A percentile compares a stretch with the other conserved stretches of the same genome.
These are phyloP conservation scores for Tetradesmus obliquus DNA, from an alignment of 139 green algal species.

Conservation along the genomic window DNA sequence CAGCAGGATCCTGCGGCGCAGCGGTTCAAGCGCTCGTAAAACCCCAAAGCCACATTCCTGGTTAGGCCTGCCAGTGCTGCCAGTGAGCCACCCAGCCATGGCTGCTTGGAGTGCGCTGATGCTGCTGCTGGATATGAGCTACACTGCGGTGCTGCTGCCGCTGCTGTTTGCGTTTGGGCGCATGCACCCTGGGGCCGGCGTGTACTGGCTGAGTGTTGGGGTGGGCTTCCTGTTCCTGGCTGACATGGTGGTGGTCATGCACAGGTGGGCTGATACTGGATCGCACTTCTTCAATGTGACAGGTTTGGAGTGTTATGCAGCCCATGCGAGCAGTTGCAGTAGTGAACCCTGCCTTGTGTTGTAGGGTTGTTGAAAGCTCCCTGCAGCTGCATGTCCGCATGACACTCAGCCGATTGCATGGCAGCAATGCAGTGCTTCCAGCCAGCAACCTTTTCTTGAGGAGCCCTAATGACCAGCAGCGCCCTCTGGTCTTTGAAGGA, in stretches of 20 bases:
- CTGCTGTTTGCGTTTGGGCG: constrained; percentile 36
- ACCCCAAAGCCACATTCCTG: background rate
- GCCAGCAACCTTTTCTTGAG: no score
- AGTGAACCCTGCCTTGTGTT: no score
- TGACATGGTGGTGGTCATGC: background rate
- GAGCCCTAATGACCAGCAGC: no score
- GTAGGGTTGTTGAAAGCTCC: no score
- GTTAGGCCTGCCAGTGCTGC: constrained; percentile 17
- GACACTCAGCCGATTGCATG: no score
- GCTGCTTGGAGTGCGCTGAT: constrained; percentile 24
- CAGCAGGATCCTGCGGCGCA: background rate
- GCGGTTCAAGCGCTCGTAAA: background rate
- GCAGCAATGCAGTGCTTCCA: no score
- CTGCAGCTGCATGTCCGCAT: no score
- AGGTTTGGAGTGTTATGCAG: background rate
- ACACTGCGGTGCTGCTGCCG: constrained; percentile 43
- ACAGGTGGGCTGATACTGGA: background rate
- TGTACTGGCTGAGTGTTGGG: constrained; percentile 22
- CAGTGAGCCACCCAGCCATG: constrained; percentile 17
- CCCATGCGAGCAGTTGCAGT: background rate
- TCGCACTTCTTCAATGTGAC: background rate
- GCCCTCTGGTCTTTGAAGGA: no score
- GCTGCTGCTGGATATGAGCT: constrained; percentile 27
- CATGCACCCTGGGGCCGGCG: background rate
- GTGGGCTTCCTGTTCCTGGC: constrained; percentile 38